These are phyloP conservation scores for Termitomyces bulborhizus DNA, from an alignment of 768 basidiomycete genomes.

Conservation along the genomic window DNA sequence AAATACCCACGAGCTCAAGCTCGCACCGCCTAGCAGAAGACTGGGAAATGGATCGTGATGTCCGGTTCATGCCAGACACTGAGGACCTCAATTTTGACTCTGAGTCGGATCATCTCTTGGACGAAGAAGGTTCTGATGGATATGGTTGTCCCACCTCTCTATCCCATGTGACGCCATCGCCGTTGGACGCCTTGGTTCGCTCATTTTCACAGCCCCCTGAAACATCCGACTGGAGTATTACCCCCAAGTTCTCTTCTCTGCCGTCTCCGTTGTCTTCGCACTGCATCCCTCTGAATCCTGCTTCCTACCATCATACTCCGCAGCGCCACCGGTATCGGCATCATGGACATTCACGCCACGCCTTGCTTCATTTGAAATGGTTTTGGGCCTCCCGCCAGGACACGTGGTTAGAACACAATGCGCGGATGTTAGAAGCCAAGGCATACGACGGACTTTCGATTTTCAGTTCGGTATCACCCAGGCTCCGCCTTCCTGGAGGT, in stretches of 20 bases:
- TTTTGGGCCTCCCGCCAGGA: slow-evolving; percentile 57
- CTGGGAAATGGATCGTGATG: slow-evolving; percentile 7
- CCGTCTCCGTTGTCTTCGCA: slow-evolving; percentile 33
- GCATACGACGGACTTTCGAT: slow-evolving; percentile 24
- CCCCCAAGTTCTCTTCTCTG: slow-evolving; percentile 28
- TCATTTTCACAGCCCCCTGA: not conserved
- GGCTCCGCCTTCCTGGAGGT: slow-evolving; percentile 7
- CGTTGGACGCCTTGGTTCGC: slow-evolving; percentile 7
- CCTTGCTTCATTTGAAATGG: slow-evolving; percentile 52
- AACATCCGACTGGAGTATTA: slow-evolving; percentile 18
- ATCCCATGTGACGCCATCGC: not conserved
- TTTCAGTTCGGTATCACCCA: slow-evolving; percentile 11
- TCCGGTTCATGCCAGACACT: slow-evolving; percentile 6
- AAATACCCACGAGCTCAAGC: not conserved
- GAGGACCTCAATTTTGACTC: slow-evolving; percentile 18
- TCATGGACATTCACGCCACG: slow-evolving; percentile 59
- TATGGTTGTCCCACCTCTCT: slow-evolving; percentile 14
- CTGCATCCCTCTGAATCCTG: slow-evolving; percentile 14
- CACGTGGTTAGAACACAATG: slow-evolving; percentile 37
- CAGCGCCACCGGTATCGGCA: slow-evolving; percentile 41
- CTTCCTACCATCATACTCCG: slow-evolving; percentile 17
- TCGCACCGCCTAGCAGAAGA: slow-evolving; percentile 9
- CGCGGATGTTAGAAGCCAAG: slow-evolving; percentile 13
- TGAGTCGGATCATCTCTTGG: slow-evolving; percentile 19
- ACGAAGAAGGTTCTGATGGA: slow-evolving; percentile 17